Evolutionary conservation across 352 stramenopile genomes (phyloP), one percentile per base, ranked within the genome.

Genomic region (Pythium brassicae): DNA sequence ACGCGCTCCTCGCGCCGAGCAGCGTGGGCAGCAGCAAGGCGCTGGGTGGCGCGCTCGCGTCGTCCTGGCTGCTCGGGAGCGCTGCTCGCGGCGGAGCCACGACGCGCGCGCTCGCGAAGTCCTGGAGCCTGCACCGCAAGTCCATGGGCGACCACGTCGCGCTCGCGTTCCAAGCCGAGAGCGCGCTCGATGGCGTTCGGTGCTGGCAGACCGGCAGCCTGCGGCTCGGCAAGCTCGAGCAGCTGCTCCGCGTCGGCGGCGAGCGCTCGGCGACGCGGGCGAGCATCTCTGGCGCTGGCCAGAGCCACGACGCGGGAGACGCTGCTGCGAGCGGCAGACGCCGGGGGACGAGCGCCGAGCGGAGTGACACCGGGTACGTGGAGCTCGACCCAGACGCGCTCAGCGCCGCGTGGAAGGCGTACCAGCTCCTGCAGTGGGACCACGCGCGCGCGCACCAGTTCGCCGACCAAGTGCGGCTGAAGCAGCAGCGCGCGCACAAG

Each of bases 361-460:
- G n/a, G n/a, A n/a, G n/a, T n/a, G n/a, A n/a, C n/a, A n/a, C n/a
- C n/a, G n/a, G n/a, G n/a, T 12, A n/a, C 20, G 14, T 37, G 1
- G 52, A 68, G 9, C 53, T 76, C 53, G 55, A n/a, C 15, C 15
- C 58, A 5, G 61, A 72, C 2, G 62, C 65, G 10, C 54, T 78
- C 2, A 59, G 58, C 10, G 52, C 78, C 19, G 62, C 64, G 22
- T 81, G 72, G 72, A 63, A 62, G 11, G 49, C 66, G 53, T 67
- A 64, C 20, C 72, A 74, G 40, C 72, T 69, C 27, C 42, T 76
- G 15, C 72, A 76, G 47, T 47, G 71, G 26, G 69, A 76, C 44
- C 58, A 78, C 61, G 23, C 56, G 10, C 63, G 60, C 34, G 69
- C 72, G 15, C 57, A 67, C 32, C 69, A 74, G 14, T 58, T 78